Conservation (phyloP, 306 rosid species). For the Prunus padus region DNA sequence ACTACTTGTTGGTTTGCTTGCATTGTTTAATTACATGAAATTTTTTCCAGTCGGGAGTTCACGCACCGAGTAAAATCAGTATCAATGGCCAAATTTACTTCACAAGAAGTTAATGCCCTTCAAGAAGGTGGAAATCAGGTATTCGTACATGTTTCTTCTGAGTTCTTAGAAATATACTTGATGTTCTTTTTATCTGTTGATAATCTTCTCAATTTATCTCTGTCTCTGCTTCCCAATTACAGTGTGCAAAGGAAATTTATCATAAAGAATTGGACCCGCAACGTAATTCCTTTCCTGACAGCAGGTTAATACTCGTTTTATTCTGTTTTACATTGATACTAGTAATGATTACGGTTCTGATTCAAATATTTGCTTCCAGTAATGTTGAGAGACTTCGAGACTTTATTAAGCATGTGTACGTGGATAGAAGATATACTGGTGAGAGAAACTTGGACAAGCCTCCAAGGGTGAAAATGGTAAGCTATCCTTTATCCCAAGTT, state of each 20-base stretch:
- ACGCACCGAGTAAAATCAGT: constrained; percentile 91
- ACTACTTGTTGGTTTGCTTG: constrained; percentile 25
- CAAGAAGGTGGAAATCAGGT: constrained; percentile 99
- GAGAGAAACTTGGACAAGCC: constrained; percentile 70
- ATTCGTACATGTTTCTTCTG: constrained; percentile 20
- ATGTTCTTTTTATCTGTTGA: constrained; percentile 15
- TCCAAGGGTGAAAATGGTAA: constrained; percentile 60
- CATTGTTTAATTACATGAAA: constrained; percentile 23
- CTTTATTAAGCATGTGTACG: constrained; percentile 93
- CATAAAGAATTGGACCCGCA: constrained; percentile 92
- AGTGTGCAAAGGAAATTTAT: constrained; percentile 84
- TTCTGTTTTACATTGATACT: constrained; percentile 3
- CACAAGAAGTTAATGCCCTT: constrained; percentile 91
- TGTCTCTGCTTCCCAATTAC: constrained; percentile 33
- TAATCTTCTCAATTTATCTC: constrained; percentile 27
- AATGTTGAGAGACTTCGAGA: constrained; percentile 86
- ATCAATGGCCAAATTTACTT: constrained; percentile 94
- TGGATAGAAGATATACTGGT: constrained; percentile 77
- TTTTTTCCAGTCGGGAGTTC: constrained; percentile 82
- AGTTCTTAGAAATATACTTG: constrained; percentile 6
- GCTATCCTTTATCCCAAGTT: constrained; percentile 15
- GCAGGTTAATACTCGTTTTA: constrained; percentile 50
- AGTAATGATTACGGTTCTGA: constrained; percentile 34
- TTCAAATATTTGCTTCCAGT: constrained; percentile 55
- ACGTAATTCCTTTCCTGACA: constrained; percentile 74